Evolutionary conservation across 192 early-diverging fungal species (phyloP), one percentile per base, ranked within the genome.

Genomic region (Linnemannia zychae): DNA sequence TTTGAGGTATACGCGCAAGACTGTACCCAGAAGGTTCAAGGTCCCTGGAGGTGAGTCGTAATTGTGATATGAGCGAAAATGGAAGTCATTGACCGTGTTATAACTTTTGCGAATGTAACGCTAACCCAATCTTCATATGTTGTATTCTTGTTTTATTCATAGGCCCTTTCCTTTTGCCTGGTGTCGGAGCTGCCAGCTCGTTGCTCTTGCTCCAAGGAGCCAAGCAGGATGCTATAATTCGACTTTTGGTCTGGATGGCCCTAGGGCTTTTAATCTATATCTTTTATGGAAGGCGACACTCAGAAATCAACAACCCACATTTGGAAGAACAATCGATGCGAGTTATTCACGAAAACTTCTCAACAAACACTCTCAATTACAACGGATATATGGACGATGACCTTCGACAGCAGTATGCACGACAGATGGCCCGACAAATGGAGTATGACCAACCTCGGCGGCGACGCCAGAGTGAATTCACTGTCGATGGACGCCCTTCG

Each of bases 211-310:
- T 97, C 69, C 91, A 92, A n/a, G 87, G 92, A 48, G 92, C 95
- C 18, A 91, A 90, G 48, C 87, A 81, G 1, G 87, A 92, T 7
- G 93, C 93, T 33, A 93, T 96, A 53, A 89, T 90, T 80, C 94
- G 97, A 74, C 79, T 97, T 22, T 90, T 95, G 60, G 90, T 93
- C 40, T 97, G 97, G 97, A 91, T 96, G 77, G 95, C 74, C 0
- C 60, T 98, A 18, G 97, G 97, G 7, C 67, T 95, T 28, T 46
- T 97, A 4, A 79, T 98, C 22, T 98, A 97, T 68, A 75, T 89
- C 3, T 33, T 87, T 5, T 96, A 95, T 79, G 93, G 95, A 31
- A 90, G 89, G 72, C 88, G 90, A 20, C 82, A 93, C 75, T 96
- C 96, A 38, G 89, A 87, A 50, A 48, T 85, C 49, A 85, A 85